Conservation (phyloP, 78 protist species). For the Dictyostelium brefeldianum region DNA sequence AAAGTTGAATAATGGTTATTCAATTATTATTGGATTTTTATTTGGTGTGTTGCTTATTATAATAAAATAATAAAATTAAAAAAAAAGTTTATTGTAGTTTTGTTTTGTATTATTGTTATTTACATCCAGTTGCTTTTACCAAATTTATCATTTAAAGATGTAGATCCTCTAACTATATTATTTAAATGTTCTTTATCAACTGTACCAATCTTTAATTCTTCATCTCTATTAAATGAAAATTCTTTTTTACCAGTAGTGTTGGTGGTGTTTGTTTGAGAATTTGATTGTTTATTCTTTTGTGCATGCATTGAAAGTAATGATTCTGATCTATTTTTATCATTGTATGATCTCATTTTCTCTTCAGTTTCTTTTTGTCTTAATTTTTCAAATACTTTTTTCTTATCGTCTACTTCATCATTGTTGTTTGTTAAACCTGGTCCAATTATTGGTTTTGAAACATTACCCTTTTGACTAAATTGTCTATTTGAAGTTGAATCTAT, state of each 20-base stretch:
- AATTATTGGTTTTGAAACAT: constrained; percentile 16
- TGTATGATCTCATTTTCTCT: constrained; percentile 16
- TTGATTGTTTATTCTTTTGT: background rate
- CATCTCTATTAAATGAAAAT: constrained; percentile 34
- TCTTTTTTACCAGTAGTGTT: background rate
- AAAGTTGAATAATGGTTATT: too few species aligned
- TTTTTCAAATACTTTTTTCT: constrained; percentile 7
- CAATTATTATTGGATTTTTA: too few species aligned
- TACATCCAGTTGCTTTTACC: constrained; percentile 24
- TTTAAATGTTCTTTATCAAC: constrained; percentile 20
- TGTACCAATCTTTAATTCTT: constrained; percentile 19
- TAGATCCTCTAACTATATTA: constrained; percentile 6
- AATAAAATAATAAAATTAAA: background rate
- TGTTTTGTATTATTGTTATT: too few species aligned
- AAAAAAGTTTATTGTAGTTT: background rate
- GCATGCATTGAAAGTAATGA: constrained; percentile 32
- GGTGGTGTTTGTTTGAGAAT: background rate
- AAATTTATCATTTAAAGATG: background rate
- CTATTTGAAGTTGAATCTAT: constrained; percentile 24
- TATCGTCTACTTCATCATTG: background rate
- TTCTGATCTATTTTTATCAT: constrained; percentile 15
- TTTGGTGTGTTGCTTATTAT: too few species aligned
- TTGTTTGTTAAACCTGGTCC: background rate
- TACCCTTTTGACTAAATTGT: constrained; percentile 34
- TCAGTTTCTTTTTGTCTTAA: constrained; percentile 16